Base-by-base conservation (phyloP, 768 basidiomycete species). In the Dendrothele bispora region DNA sequence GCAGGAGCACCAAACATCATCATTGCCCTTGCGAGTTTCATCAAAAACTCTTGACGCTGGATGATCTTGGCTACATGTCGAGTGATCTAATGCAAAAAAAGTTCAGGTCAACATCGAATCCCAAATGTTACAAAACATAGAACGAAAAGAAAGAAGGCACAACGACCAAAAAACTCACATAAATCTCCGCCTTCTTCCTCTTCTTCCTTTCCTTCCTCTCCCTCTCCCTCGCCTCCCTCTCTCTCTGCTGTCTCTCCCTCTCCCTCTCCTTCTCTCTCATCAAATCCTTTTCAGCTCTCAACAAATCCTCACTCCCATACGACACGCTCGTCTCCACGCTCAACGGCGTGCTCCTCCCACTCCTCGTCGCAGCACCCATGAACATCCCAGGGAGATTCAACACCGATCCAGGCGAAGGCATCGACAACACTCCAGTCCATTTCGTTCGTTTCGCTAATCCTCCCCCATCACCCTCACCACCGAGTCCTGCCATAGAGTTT, bases 1-100 rank as follows among this genome's bases (percentile, higher is more conserved):
- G 85, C 79, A 17, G 90, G 88, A 5, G 84, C 85, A 8, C 90
- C 91, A 55, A 89, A 91, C 80, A 88, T 89, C 88, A 93, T 94
- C 76, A 94, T 83, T 8, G 88, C 83, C 42, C 88, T 79, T 5
- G 86, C 80, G 24, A 93, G 79, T 71, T 91, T 92, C 64, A 91
- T 68, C 41, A 94, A 76, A 67, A 94, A 94, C 48, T 87, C 86
- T 60, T 95, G 89, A 27, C 91, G 75, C 55, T 82, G 80, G 25
- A 91, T 77, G 48, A 92, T 85, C 48, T 86, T 84, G 2, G 90
- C 90, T 24, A 92, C 85, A 55, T 93, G 89, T 44, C 83, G 83
- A 20, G 88, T 89, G 50, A 89, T 90, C 88, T 89, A 38, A 36
- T 12, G 27, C 30, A 46, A 37, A 46, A n/a, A 47, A n/a, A 18